Evolutionary conservation across 768 basidiomycete genomes (phyloP).

Genomic region (Amanita thiersii): DNA sequence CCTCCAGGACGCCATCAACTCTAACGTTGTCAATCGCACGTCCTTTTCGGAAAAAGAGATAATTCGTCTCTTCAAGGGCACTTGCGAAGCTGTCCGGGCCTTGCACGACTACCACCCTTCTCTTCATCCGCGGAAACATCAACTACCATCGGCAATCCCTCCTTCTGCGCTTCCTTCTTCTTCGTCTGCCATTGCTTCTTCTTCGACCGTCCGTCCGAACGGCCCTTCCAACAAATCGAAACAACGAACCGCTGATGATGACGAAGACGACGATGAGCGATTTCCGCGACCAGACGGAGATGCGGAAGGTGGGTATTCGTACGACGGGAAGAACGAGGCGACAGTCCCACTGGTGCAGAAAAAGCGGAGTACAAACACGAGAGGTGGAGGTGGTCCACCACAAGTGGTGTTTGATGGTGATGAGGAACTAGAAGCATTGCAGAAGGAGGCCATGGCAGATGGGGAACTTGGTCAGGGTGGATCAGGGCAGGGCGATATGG

Average conservation of each 20-base stretch:
- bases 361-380: constrained; percentile 22
- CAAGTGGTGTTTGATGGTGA: constrained; percentile 77
- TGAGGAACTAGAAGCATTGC: constrained; percentile 48
- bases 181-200: constrained; percentile 1
- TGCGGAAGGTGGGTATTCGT: constrained; percentile 67
- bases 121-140: constrained; percentile 4
- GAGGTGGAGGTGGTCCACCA: constrained; percentile 35
- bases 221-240: constrained; percentile 12
- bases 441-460: constrained; percentile 20
- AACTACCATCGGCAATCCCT: constrained; percentile 9
- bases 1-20: constrained; percentile 90
- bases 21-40: constrained; percentile 72
- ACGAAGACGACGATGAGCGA: constrained; percentile 57
- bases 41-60: constrained; percentile 86
- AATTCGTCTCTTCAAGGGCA: constrained; percentile 85
- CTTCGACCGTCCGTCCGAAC: constrained; percentile 6
- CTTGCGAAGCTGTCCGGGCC: constrained; percentile 88
- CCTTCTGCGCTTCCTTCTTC: constrained; percentile 12
- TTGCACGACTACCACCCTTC: constrained; percentile 81
- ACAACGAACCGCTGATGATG: constrained; percentile 24
- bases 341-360: constrained; percentile 56
- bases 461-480: constrained; percentile 14
- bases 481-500: constrained; percentile 14
- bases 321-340: constrained; percentile 34
- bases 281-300: constrained; percentile 75